Evolutionary conservation across 352 stramenopile species (phyloP).

Genomic region (Phytopythium litorale): DNA sequence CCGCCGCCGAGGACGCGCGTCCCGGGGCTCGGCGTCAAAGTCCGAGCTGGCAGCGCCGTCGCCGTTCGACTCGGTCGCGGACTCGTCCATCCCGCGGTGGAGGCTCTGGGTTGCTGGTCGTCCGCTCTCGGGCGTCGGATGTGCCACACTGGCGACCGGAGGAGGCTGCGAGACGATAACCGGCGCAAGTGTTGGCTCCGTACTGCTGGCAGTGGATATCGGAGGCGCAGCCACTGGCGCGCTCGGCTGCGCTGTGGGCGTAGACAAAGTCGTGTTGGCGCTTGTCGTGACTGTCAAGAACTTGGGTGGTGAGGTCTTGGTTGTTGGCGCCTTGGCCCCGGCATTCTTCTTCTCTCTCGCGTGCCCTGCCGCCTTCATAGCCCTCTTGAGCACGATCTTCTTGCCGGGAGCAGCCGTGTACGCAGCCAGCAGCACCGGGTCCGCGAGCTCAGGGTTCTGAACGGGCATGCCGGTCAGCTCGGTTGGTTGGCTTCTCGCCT

Average conservation of each 20-base stretch:
- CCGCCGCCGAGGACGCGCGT: neutral
- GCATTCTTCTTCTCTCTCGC: neutral
- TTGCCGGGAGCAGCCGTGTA: neutral
- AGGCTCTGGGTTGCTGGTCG: neutral
- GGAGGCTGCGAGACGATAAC: neutral
- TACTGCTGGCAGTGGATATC: neutral
- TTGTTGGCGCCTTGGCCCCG: too few species aligned
- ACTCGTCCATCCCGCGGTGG: neutral
- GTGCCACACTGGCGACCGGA: neutral
- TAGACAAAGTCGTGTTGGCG: neutral
- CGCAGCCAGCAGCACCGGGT: neutral
- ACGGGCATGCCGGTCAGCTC: slow-evolving; percentile 9
- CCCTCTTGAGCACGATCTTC: neutral
- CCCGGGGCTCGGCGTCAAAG: slow-evolving; percentile 15
- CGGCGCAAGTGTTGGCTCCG: neutral
- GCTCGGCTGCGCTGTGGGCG: neutral
- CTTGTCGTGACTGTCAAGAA: neutral
- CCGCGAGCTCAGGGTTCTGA: slow-evolving; percentile 34
- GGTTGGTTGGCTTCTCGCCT: neutral
- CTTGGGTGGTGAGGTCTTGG: too few species aligned
- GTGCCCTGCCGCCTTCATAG: neutral
- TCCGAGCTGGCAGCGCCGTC: slow-evolving; percentile 27
- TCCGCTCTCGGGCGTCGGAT: neutral
- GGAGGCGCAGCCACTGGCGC: neutral
- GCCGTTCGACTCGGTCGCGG: slow-evolving; percentile 15